phyloP scores from a whole-genome alignment of 306 rosid species.

The Mucuna pruriens region DNA sequence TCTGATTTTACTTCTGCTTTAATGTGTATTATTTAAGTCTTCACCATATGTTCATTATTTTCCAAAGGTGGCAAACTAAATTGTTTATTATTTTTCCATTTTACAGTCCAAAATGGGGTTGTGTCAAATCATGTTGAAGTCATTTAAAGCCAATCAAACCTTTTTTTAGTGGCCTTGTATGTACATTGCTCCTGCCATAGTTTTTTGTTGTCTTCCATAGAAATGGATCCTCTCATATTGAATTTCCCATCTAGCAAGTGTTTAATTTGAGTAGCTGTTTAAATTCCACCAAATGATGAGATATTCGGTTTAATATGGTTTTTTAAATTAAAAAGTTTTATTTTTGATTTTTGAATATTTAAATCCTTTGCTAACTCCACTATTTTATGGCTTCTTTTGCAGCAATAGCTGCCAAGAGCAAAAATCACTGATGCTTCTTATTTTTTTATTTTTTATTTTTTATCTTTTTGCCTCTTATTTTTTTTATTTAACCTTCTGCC shows the following conservation, averaged over 20 bases:
- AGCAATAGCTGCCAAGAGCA: slow-evolving; percentile 96
- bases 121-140: slow-evolving; percentile 10
- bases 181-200: not conserved
- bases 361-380: not conserved
- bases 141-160: not conserved
- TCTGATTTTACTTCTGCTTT: not conserved
- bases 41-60: not conserved
- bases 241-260: not conserved
- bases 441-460: too few relatives aligned
- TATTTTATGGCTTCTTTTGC: slow-evolving; percentile 39
- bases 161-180: not conserved
- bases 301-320: not conserved
- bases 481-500: too few relatives aligned
- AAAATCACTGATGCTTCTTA: slow-evolving; percentile 86
- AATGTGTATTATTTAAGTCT: slow-evolving; percentile 19
- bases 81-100: too few relatives aligned
- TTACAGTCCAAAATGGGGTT: slow-evolving; percentile 13
- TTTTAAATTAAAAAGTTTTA: not conserved
- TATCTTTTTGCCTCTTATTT: too few relatives aligned
- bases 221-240: not conserved
- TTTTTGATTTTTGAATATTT: not conserved
- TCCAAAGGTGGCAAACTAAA: slow-evolving; percentile 19
- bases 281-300: not conserved
- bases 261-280: not conserved
- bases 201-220: not conserved